Base-by-base conservation (phyloP, 1,284 basidiomycete species). In the Tilletia setariae region DNA sequence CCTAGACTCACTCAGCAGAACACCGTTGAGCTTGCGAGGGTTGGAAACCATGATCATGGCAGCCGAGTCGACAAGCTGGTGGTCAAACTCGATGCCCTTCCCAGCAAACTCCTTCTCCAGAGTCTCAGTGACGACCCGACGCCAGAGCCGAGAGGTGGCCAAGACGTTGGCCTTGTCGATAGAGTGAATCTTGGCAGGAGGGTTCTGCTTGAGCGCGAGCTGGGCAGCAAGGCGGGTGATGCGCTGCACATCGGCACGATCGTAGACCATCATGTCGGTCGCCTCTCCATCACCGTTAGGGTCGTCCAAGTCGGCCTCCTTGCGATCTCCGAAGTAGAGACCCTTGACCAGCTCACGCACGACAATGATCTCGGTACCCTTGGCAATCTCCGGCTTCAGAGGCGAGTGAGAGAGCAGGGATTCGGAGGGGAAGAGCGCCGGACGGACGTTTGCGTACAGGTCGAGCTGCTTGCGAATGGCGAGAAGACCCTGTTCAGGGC, bases 101-200 rank as follows among this genome's bases (percentile, higher is more conserved):
- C 53, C 59, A 0, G 68, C 68, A 66, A 81, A 82, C 66, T 82
- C 75, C 3, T 49, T 42, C 66, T 81, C 79, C 53, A 82, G 73
- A 25, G 80, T 81, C 67, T 77, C 74, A 21, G 75, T 76, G 16
- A 81, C 80, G 23, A 81, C 79, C 82, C 90, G 93, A 69, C 96
- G 87, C 96, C 96, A 99, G 62, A 99, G 86, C 63, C 96, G 87
- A 49, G 92, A 95, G 77, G 90, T 93, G 47, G 96, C 96, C 65
- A 99, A 88, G 35, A 99, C 96, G 83, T 99, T 99, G 68, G 96
- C 96, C 85, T 99, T 99, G 87, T 99, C 96, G 83, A 99, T 88
- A 1, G 93, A 95, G 84, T 94, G 92, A 70, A 99, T 89, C 61
- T 89, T 87, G 62, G 95, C 87, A 21, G 95, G 93, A 2, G 96